These are phyloP conservation scores for Xylaria sp. DNA, from an alignment of 2,329 filamentous ascomycete species.

Conservation along the genomic window DNA sequence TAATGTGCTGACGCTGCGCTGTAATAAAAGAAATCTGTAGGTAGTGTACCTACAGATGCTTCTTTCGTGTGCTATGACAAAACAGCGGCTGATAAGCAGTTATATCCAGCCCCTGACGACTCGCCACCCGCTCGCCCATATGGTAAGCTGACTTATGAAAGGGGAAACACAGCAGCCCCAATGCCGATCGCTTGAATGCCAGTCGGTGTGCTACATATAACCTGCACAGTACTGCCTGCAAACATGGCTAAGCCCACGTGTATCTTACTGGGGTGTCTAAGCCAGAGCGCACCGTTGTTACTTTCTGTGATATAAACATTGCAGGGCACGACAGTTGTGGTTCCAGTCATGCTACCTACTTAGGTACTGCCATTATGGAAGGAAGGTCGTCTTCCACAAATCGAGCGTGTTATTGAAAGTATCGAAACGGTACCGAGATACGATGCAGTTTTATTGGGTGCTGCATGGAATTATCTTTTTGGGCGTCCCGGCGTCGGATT, in stretches of 20 bases:
- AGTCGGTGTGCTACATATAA: background rate
- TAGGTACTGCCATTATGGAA: too few species aligned
- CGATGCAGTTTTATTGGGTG: conserved; percentile 11
- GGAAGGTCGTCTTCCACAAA: background rate
- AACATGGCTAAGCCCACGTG: conserved; percentile 1
- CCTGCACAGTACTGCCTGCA: background rate
- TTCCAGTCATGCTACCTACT: background rate
- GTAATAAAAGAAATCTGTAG: background rate
- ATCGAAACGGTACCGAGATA: background rate
- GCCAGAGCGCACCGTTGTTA: background rate
- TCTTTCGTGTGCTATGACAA: background rate
- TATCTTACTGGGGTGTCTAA: background rate
- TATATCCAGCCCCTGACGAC: conserved; percentile 2
- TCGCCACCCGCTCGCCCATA: background rate
- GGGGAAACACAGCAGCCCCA: conserved; percentile 16
- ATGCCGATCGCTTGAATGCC: conserved; percentile 1
- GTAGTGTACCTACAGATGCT: background rate
- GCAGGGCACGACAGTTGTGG: too few species aligned
- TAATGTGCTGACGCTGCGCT: background rate
- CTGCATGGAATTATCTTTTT: background rate
- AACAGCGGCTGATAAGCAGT: background rate
- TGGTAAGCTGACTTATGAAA: conserved; percentile 15
- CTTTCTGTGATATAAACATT: background rate
- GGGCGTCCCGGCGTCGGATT: conserved; percentile 13
- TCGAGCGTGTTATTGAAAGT: background rate